A percentile compares a stretch with the other conserved stretches of the same genome.
Evolutionary conservation across 2,329 filamentous ascomycete species (phyloP).

Genomic region (Corynespora cassiicola): DNA sequence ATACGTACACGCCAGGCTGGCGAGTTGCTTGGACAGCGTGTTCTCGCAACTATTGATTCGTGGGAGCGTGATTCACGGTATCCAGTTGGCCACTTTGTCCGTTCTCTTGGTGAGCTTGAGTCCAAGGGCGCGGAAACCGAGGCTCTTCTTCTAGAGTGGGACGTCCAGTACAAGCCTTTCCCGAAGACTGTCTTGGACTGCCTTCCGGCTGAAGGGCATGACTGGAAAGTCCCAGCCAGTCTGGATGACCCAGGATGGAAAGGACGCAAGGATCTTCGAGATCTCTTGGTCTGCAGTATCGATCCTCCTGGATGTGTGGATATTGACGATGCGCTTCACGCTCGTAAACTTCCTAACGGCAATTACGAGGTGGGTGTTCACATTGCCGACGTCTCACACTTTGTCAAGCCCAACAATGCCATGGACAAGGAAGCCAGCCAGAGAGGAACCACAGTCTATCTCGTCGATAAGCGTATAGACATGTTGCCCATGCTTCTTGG

Average conservation of each 20-base stretch:
- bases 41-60: slow-evolving; percentile 90
- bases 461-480: slow-evolving; percentile 99
- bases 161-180: slow-evolving; percentile 97
- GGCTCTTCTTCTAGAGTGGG: slow-evolving; percentile 90
- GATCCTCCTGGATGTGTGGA: slow-evolving; percentile 96
- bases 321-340: slow-evolving; percentile 96
- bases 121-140: slow-evolving; percentile 98
- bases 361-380: slow-evolving; percentile 97
- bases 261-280: slow-evolving; percentile 81
- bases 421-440: slow-evolving; percentile 97
- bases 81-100: slow-evolving; percentile 90
- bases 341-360: slow-evolving; percentile 82
- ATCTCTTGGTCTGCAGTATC: slow-evolving; percentile 93
- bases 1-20: slow-evolving; percentile 89
- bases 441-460: slow-evolving; percentile 93
- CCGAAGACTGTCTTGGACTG: slow-evolving; percentile 95
- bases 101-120: slow-evolving; percentile 90
- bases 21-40: slow-evolving; percentile 87
- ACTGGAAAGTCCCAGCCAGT: slow-evolving; percentile 88
- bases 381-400: slow-evolving; percentile 99
- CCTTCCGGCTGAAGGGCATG: slow-evolving; percentile 86
- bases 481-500: slow-evolving; percentile 97
- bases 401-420: slow-evolving; percentile 94
- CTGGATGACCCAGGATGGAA: slow-evolving; percentile 85
- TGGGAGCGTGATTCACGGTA: slow-evolving; percentile 96